phyloP scores from a whole-genome alignment of 1,284 basidiomycete species.

The Sporisorium scitamineum region DNA sequence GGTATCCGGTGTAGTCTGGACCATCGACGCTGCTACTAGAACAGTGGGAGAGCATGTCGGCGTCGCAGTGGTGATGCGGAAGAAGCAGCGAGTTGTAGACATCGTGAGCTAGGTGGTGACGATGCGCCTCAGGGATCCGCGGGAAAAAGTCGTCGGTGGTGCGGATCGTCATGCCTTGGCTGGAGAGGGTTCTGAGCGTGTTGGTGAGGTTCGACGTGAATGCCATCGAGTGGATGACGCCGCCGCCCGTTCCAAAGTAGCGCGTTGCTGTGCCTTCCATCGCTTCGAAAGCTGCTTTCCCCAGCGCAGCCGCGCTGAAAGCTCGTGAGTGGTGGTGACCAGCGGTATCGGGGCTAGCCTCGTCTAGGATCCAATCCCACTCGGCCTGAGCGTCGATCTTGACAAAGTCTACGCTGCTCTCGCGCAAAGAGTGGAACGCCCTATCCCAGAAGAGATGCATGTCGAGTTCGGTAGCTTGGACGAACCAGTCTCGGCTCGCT shows the following conservation, averaged over 20 bases:
- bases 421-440: constrained; percentile 56
- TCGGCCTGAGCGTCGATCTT: constrained; percentile 68
- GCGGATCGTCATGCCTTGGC: constrained; percentile 24
- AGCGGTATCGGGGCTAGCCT: background rate
- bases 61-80: constrained; percentile 46
- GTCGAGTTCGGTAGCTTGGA: constrained; percentile 39
- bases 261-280: constrained; percentile 51
- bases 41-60: constrained; percentile 64
- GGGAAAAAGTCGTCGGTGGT: constrained; percentile 65
- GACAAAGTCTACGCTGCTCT: constrained; percentile 64
- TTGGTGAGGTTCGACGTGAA: constrained; percentile 32
- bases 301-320: background rate
- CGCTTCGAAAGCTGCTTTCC: constrained; percentile 30
- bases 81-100: constrained; percentile 53
- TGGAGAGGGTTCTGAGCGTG: constrained; percentile 33
- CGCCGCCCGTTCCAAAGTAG: constrained; percentile 50
- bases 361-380: constrained; percentile 38
- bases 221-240: constrained; percentile 64
- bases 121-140: constrained; percentile 55
- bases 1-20: constrained; percentile 40
- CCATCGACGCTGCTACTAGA: constrained; percentile 6
- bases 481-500: constrained; percentile 39
- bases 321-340: too few species aligned
- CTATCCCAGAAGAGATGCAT: constrained; percentile 53
- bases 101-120: constrained; percentile 62